phyloP scores from a whole-genome alignment of 192 early-diverging fungal genomes.

The Podochytrium sp. region DNA sequence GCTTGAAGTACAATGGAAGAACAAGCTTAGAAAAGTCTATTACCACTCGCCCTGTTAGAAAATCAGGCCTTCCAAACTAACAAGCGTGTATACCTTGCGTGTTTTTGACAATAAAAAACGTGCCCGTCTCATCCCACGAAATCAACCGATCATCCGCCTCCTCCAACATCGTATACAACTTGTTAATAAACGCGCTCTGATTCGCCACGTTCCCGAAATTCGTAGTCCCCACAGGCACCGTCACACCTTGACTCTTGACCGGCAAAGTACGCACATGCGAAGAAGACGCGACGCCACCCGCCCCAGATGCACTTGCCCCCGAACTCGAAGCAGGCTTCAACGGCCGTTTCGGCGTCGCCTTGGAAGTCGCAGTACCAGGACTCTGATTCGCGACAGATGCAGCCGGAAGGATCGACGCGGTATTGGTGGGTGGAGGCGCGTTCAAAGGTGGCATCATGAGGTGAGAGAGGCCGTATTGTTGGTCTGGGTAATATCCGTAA shows the following conservation, averaged over 20 bases:
- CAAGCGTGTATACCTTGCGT: slow-evolving; percentile 29
- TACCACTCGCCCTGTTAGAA: too few relatives aligned
- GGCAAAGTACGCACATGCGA: slow-evolving; percentile 28
- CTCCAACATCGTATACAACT: slow-evolving; percentile 50
- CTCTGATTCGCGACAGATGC: too few relatives aligned
- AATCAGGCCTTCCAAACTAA: neutral
- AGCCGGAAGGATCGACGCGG: too few relatives aligned
- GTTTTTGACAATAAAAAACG: slow-evolving; percentile 48
- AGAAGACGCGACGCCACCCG: slow-evolving; percentile 18
- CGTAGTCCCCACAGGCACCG: neutral
- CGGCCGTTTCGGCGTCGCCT: too few relatives aligned
- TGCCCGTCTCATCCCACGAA: slow-evolving; percentile 43
- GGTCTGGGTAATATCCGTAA: too few relatives aligned
- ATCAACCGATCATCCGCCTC: slow-evolving; percentile 38
- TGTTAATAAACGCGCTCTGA: slow-evolving; percentile 44
- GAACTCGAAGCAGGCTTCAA: neutral
- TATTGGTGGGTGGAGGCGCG: too few relatives aligned
- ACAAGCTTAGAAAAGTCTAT: slow-evolving; percentile 48
- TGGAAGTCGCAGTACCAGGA: too few relatives aligned
- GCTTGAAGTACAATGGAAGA: slow-evolving; percentile 50
- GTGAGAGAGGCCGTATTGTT: neutral
- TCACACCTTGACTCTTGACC: neutral
- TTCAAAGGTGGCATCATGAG: too few relatives aligned
- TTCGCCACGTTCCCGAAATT: neutral
- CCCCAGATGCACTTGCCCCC: neutral